Conservation (phyloP, 495 filamentous ascomycete species). For the Aspergillus steynii region DNA sequence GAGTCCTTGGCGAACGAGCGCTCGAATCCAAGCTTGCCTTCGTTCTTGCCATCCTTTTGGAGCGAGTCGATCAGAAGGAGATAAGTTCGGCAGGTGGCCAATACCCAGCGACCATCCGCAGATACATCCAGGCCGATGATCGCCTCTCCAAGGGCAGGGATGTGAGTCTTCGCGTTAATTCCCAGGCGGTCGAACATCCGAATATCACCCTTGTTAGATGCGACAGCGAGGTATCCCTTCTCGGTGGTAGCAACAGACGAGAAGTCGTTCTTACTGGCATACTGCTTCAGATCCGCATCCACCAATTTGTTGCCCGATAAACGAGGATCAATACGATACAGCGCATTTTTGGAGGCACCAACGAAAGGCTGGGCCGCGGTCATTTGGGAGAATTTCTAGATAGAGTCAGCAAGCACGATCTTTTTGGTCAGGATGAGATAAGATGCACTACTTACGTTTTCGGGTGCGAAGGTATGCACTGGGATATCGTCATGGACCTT, state of each 20-base stretch:
- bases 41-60: slow-evolving; percentile 92
- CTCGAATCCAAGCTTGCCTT: slow-evolving; percentile 96
- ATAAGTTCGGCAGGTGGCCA: slow-evolving; percentile 93
- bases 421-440: background rate
- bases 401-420: slow-evolving; percentile 21
- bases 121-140: slow-evolving; percentile 94
- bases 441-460: slow-evolving; percentile 57
- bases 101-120: slow-evolving; percentile 91
- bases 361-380: slow-evolving; percentile 92
- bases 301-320: slow-evolving; percentile 89
- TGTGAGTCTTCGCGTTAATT: slow-evolving; percentile 95
- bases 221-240: slow-evolving; percentile 94
- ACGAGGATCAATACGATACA: slow-evolving; percentile 94
- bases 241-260: slow-evolving; percentile 91
- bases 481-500: slow-evolving; percentile 98
- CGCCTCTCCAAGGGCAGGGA: slow-evolving; percentile 91
- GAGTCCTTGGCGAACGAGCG: slow-evolving; percentile 86
- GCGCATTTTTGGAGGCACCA: slow-evolving; percentile 84
- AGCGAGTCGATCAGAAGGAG: slow-evolving; percentile 88
- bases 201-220: slow-evolving; percentile 96
- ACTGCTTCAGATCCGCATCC: slow-evolving; percentile 89
- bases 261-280: slow-evolving; percentile 94
- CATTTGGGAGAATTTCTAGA: slow-evolving; percentile 95
- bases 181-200: slow-evolving; percentile 94
- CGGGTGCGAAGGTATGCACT: slow-evolving; percentile 85